A percentile compares a stretch with the other conserved stretches of the same genome.
Conservation (phyloP, 352 stramenopile genomes). For the Phytopythium vexans region DNA sequence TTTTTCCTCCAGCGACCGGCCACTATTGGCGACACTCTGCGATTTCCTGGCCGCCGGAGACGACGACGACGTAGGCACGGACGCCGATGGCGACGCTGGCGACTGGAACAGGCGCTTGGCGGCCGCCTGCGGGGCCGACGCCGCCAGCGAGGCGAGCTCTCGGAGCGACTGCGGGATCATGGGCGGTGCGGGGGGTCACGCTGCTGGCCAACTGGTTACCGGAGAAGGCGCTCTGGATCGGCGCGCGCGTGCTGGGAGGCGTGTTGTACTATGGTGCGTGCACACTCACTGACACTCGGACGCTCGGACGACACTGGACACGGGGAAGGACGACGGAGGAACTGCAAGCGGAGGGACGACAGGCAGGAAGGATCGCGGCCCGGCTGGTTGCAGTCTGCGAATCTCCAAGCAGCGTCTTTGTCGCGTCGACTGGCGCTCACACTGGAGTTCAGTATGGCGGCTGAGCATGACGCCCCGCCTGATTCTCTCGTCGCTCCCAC, state of each 20-base stretch:
- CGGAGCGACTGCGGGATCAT: conserved; percentile 44
- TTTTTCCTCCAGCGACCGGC: conserved; percentile 17
- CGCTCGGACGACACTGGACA: too few relatives aligned
- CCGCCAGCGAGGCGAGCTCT: conserved; percentile 38
- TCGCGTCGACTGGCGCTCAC: background rate
- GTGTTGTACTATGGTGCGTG: conserved; percentile 55
- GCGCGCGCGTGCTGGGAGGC: conserved; percentile 27
- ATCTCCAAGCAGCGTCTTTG: conserved; percentile 1
- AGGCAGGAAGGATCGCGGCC: too few relatives aligned
- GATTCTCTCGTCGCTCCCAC: background rate
- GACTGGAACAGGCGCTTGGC: conserved; percentile 29
- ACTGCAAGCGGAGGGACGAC: too few relatives aligned
- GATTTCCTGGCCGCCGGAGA: conserved; percentile 17
- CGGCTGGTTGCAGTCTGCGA: too few relatives aligned
- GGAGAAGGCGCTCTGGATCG: conserved; percentile 20
- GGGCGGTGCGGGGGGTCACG: conserved; percentile 14
- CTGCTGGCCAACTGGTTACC: conserved; percentile 32
- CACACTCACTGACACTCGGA: too few relatives aligned
- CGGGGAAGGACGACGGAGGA: background rate
- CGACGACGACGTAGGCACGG: conserved; percentile 12
- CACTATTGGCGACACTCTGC: conserved; percentile 14
- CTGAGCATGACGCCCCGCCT: too few relatives aligned
- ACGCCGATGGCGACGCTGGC: conserved; percentile 9
- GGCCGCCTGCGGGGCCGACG: conserved; percentile 12
- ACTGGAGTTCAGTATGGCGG: too few relatives aligned